Evolutionary conservation across 2,329 filamentous ascomycete genomes (phyloP).

Genomic region (Penicillium brasilianum): DNA sequence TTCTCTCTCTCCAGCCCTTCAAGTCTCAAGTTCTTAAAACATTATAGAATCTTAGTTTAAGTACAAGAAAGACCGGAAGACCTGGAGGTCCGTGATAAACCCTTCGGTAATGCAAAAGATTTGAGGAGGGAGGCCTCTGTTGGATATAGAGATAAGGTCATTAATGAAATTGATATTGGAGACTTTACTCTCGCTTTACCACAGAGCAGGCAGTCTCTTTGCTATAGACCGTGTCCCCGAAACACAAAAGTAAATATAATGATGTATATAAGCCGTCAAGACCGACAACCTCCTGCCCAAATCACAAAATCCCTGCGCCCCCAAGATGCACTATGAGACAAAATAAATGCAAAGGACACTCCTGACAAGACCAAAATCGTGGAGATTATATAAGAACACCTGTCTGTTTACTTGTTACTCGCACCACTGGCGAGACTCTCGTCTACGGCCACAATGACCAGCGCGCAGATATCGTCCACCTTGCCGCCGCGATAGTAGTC

Average conservation of each 20-base stretch:
- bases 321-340: conserved; percentile 17
- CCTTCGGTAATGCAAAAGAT: too few species aligned
- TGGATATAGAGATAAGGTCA: too few species aligned
- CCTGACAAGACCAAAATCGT: not conserved
- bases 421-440: conserved; percentile 35
- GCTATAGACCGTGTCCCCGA: not conserved
- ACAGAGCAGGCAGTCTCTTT: not conserved
- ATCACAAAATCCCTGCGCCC: not conserved
- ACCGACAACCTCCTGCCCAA: conserved; percentile 10
- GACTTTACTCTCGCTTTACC: not conserved
- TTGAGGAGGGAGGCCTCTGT: too few species aligned
- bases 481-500: conserved; percentile 93
- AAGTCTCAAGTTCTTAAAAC: too few species aligned
- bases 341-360: not conserved
- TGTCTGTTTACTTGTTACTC: not conserved
- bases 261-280: conserved; percentile 10
- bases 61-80: too few species aligned
- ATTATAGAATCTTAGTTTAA: too few species aligned
- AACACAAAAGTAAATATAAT: not conserved
- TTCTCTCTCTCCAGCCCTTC: too few species aligned
- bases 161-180: not conserved
- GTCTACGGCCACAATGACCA: conserved; percentile 78
- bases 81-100: not conserved
- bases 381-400: not conserved
- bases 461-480: conserved; percentile 90